A percentile compares a stretch with the other conserved stretches of the same genome.
Conservation (phyloP, 345 rosid genomes). For the Hibiscus tridactylites region DNA sequence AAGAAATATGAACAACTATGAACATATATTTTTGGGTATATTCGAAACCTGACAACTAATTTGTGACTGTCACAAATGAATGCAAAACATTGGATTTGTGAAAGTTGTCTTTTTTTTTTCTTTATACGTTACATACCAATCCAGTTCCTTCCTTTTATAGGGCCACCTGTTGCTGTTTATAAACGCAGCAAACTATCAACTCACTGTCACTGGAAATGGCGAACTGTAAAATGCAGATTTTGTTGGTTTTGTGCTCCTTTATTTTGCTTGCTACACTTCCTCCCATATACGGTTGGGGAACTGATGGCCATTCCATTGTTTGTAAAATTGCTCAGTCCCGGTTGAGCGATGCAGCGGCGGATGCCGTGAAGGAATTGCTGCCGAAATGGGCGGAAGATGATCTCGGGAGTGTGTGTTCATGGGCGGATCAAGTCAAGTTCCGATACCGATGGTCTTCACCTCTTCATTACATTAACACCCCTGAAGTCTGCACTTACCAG, state of each 20-base stretch:
- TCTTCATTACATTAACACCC: slow-evolving; percentile 6
- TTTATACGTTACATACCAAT: not conserved
- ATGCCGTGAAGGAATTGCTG: slow-evolving; percentile 49
- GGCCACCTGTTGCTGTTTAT: not conserved
- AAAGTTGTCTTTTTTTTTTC: not conserved
- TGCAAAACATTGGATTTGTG: not conserved
- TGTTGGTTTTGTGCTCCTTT: slow-evolving; percentile 14
- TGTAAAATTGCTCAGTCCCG: slow-evolving; percentile 80
- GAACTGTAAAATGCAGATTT: slow-evolving; percentile 6
- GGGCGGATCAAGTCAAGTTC: slow-evolving; percentile 72
- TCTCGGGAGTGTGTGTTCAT: slow-evolving; percentile 20
- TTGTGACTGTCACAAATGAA: not conserved
- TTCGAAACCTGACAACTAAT: not conserved
- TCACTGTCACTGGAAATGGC: not conserved
- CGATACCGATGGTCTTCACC: slow-evolving; percentile 31
- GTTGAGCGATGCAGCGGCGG: slow-evolving; percentile 41
- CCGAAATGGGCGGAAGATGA: slow-evolving; percentile 53
- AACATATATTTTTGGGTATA: not conserved
- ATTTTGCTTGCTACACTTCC: slow-evolving; percentile 14
- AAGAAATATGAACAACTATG: not conserved
- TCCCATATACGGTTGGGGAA: slow-evolving; percentile 45
- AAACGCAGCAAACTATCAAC: not conserved
- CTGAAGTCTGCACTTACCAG: not conserved
- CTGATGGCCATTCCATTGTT: slow-evolving; percentile 55
- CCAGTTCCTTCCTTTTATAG: not conserved